Evolutionary conservation across 345 rosid species (phyloP).

Genomic region (Boechera divaricarpa): DNA sequence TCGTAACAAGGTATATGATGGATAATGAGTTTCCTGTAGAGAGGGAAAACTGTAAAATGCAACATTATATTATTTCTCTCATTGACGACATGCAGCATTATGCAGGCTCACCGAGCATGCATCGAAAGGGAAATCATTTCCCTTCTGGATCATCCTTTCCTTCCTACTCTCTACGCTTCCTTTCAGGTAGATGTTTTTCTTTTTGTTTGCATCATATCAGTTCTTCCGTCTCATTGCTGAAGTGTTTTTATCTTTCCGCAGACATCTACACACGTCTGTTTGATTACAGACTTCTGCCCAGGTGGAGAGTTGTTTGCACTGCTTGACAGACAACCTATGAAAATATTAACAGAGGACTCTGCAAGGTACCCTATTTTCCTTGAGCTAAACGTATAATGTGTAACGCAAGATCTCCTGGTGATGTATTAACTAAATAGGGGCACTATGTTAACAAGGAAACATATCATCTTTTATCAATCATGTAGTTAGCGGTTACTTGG

Average conservation of each 20-base stretch:
- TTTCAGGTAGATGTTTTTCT: slow-evolving; percentile 69
- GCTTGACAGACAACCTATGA: slow-evolving; percentile 95
- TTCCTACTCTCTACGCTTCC: slow-evolving; percentile 86
- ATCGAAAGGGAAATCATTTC: slow-evolving; percentile 92
- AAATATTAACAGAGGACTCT: slow-evolving; percentile 78
- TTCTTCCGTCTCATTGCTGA: not conserved
- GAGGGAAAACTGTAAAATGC: slow-evolving; percentile 10
- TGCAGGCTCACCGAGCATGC: slow-evolving; percentile 94
- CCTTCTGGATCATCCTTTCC: slow-evolving; percentile 92
- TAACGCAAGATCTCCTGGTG: slow-evolving; percentile 18
- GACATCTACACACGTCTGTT: slow-evolving; percentile 94
- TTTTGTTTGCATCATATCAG: slow-evolving; percentile 20
- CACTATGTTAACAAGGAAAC: not conserved
- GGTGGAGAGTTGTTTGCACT: slow-evolving; percentile 96
- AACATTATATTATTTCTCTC: slow-evolving; percentile 33
- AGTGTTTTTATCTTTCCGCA: slow-evolving; percentile 49
- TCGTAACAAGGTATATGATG: slow-evolving; percentile 77
- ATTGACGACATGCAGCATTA: slow-evolving; percentile 42
- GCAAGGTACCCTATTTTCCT: slow-evolving; percentile 61
- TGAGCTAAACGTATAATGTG: not conserved
- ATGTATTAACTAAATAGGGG: slow-evolving; percentile 9
- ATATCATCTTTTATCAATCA: not conserved
- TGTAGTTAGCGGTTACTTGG: not conserved
- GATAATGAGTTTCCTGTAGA: slow-evolving; percentile 28
- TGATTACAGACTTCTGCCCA: slow-evolving; percentile 94